A percentile compares a stretch with the other conserved stretches of the same genome.
phyloP scores from a whole-genome alignment of 768 basidiomycete species.

The Lentinula raphanica region DNA sequence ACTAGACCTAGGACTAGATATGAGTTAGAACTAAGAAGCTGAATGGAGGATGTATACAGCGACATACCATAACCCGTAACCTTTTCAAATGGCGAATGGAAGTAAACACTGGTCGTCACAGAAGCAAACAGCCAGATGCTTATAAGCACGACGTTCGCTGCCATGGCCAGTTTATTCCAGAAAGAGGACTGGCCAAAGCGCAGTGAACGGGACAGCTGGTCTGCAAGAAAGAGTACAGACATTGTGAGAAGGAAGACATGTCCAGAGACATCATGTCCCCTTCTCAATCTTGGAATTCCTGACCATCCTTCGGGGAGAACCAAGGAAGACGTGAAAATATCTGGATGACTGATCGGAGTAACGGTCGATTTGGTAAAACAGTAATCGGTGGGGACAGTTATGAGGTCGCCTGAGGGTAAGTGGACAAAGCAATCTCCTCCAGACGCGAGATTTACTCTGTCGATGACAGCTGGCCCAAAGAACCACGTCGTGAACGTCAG shows the following conservation, averaged over 20 bases:
- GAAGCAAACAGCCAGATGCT: slow-evolving; percentile 68
- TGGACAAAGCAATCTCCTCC: slow-evolving; percentile 76
- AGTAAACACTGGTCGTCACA: slow-evolving; percentile 82
- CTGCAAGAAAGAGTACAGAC: slow-evolving; percentile 68
- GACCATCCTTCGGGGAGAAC: slow-evolving; percentile 39
- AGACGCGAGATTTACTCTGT: slow-evolving; percentile 56
- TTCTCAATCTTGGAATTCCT: slow-evolving; percentile 55
- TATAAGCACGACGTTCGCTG: slow-evolving; percentile 42
- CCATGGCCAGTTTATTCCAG: slow-evolving; percentile 45
- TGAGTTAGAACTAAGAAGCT: background rate
- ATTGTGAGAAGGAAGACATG: slow-evolving; percentile 89
- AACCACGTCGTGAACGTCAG: slow-evolving; percentile 78
- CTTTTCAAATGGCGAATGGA: slow-evolving; percentile 88
- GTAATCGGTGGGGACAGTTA: slow-evolving; percentile 51
- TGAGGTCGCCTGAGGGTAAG: slow-evolving; percentile 49
- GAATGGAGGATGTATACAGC: background rate
- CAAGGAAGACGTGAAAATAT: slow-evolving; percentile 45
- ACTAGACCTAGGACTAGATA: slow-evolving; percentile 15
- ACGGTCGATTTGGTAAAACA: slow-evolving; percentile 51
- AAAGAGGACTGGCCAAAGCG: slow-evolving; percentile 32
- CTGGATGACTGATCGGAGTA: slow-evolving; percentile 56
- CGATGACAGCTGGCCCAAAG: slow-evolving; percentile 76
- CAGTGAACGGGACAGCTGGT: slow-evolving; percentile 63
- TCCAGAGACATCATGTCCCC: slow-evolving; percentile 91
- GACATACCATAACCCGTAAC: slow-evolving; percentile 75